Evolutionary conservation across 108 stramenopile genomes (phyloP).

Genomic region (Bacterosira constricta): DNA sequence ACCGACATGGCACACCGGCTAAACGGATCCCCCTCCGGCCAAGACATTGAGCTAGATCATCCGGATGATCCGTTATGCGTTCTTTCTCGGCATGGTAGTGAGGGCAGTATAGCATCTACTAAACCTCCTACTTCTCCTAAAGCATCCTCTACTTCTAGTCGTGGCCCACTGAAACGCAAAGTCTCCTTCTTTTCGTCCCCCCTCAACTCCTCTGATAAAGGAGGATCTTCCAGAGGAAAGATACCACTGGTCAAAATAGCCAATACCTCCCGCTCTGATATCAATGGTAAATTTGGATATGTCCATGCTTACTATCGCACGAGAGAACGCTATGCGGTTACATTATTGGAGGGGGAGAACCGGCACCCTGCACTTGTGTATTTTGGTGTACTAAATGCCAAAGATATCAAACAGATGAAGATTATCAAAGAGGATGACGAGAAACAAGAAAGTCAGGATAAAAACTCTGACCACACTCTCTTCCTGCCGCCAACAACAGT

Average conservation of each 20-base stretch:
- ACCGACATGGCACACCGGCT: no score
- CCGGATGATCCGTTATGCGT: no score
- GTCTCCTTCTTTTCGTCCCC: conserved; percentile 1
- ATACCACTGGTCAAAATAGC: conserved; percentile 2
- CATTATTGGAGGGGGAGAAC: neutral
- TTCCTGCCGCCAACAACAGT: conserved; percentile 13
- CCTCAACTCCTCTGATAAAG: neutral
- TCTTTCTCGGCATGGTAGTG: no score
- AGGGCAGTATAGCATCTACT: no score
- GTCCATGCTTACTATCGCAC: neutral
- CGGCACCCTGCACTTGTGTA: neutral
- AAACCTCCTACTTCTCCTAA: no score
- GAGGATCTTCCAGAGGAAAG: neutral
- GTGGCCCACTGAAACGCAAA: no score
- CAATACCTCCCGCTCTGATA: neutral
- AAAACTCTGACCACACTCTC: neutral
- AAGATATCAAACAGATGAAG: neutral
- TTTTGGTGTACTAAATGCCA: neutral
- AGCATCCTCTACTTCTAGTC: no score
- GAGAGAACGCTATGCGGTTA: conserved; percentile 4
- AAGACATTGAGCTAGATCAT: no score
- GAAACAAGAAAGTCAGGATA: neutral
- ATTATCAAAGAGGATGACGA: neutral
- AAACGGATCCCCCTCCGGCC: no score
- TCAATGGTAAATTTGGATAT: conserved; percentile 5